phyloP scores from a whole-genome alignment of 805 yeast genomes.

The Cephaloascus fragrans region DNA sequence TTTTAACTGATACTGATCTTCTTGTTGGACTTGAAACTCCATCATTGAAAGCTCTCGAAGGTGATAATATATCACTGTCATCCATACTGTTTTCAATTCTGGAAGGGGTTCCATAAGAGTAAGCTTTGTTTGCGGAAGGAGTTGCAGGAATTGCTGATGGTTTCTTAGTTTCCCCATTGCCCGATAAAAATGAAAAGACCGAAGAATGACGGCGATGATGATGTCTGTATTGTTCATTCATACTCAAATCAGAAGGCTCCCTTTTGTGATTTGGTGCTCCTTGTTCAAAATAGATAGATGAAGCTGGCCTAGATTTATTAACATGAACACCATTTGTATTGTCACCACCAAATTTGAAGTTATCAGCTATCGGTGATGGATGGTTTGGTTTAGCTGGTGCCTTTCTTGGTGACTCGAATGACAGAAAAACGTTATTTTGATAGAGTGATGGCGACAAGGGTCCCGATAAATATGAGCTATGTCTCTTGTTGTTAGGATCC shows the following conservation, averaged over 20 bases:
- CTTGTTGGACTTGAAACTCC: constrained; percentile 20
- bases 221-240: constrained; percentile 9
- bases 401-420: constrained; percentile 58
- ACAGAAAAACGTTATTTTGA: constrained; percentile 5
- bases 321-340: constrained; percentile 9
- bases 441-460: constrained; percentile 6
- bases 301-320: constrained; percentile 27
- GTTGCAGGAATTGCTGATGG: not conserved
- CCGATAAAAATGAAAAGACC: constrained; percentile 39
- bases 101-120: not conserved
- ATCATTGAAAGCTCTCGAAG: constrained; percentile 2
- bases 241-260: constrained; percentile 31
- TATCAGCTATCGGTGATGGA: constrained; percentile 15
- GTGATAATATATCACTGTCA: constrained; percentile 3
- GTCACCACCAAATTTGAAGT: constrained; percentile 22
- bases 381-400: constrained; percentile 62
- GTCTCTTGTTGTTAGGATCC: constrained; percentile 1
- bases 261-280: constrained; percentile 25
- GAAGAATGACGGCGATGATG: constrained; percentile 55
- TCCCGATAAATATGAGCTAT: constrained; percentile 2
- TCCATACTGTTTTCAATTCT: constrained; percentile 1
- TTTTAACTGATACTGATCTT: constrained; percentile 44
- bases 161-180: constrained; percentile 12
- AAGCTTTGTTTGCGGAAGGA: not conserved
- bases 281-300: constrained; percentile 41